Evolutionary conservation across 495 filamentous ascomycete genomes (phyloP), one percentile per base, ranked within the genome.

Genomic region (Pseudevernia furfuracea): DNA sequence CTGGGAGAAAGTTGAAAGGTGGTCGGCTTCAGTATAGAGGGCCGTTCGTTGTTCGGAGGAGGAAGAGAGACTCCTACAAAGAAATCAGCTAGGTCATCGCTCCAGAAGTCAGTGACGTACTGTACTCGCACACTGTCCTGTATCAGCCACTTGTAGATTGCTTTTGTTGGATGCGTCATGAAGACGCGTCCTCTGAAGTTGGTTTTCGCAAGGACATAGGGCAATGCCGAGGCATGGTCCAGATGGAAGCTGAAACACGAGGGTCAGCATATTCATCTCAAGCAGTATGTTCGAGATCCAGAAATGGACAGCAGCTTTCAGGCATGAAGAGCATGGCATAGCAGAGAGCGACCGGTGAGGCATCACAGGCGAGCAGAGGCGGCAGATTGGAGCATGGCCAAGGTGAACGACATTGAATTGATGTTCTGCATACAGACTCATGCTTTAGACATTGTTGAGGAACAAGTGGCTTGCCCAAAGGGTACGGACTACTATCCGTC

Each of bases 121-220:
- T 87, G 85, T 41, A 98, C 92, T 65, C 94, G 87, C 36, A 98
- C 89, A 72, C 89, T 92, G 76, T 98, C 94, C 74, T 96, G 91
- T 60, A 97, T 96, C 41, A 98, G 82, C 92, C 93, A 97, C 80
- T 97, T 97, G 82, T 98, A 98, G 75, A 98, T 98, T 65, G 94
- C 94, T 76, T 97, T 97, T 32, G 94, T 98, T 8, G 94, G 89
- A 78, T 97, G 94, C 34, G 94, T 98, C 93, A 97, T 98, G 78
- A 97, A 97, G 63, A 97, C 92, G 36, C 92, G 85, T 61, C 94
- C 94, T 67, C 89, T 87, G 82, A 98, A 98, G 72, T 95, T 96
- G 56, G 94, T 97, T 76, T 98, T 97, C 64, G 93, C 88, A 72
- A 98, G 84, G 62, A 98, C 94, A 75, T 97, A 98, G 41, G 94